These are phyloP conservation scores for Sungouiella thailandica DNA, from an alignment of 805 yeast species.

Conservation along the genomic window DNA sequence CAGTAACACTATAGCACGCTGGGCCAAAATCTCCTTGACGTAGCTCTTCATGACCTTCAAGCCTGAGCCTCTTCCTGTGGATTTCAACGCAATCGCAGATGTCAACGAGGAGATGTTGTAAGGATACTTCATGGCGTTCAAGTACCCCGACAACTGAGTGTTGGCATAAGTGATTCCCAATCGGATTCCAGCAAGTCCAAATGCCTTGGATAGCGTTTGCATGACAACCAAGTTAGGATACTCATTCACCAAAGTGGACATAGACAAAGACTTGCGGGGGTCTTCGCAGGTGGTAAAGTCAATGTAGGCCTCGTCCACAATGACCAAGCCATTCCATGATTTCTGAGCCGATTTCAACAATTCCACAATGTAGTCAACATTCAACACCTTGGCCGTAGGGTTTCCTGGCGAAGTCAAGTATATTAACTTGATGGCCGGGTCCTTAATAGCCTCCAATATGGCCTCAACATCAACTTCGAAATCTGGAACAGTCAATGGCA, in stretches of 20 bases:
- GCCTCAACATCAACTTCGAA: conserved; percentile 54
- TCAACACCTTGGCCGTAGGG: conserved; percentile 76
- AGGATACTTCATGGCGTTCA: conserved; percentile 94
- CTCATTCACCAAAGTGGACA: conserved; percentile 72
- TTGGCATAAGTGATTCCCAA: conserved; percentile 75
- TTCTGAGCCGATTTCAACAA: conserved; percentile 45
- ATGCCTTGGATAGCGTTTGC: conserved; percentile 91
- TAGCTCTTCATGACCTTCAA: conserved; percentile 53
- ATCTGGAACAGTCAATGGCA: conserved; percentile 54
- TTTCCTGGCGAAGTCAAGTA: conserved; percentile 96
- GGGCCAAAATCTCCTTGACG: conserved; percentile 45
- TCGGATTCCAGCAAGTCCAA: conserved; percentile 94
- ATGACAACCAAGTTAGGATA: conserved; percentile 80
- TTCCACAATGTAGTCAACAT: conserved; percentile 26
- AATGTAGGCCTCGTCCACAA: conserved; percentile 92
- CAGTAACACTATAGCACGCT: conserved; percentile 51
- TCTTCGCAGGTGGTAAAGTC: conserved; percentile 51
- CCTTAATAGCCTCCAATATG: conserved; percentile 52
- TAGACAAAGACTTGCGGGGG: conserved; percentile 45
- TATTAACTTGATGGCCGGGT: conserved; percentile 63
- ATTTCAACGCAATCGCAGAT: conserved; percentile 68
- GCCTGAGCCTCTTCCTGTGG: conserved; percentile 52
- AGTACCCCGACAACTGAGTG: conserved; percentile 52
- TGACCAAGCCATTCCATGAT: conserved; percentile 70
- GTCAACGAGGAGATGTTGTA: conserved; percentile 86